These are phyloP conservation scores for Rosellinia necatrix DNA, from an alignment of 2,329 filamentous ascomycete genomes.

Conservation along the genomic window DNA sequence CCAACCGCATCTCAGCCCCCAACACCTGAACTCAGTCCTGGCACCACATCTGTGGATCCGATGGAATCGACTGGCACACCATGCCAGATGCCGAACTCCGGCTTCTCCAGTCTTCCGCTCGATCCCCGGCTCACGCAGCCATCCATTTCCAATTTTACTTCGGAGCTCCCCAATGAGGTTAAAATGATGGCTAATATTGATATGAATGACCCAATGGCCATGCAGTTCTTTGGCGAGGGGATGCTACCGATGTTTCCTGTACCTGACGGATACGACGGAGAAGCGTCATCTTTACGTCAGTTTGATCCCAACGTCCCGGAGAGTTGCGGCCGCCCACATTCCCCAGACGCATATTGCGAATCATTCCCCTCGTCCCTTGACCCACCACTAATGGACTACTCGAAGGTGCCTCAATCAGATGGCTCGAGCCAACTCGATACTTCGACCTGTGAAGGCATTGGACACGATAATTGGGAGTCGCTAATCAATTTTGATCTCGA, in stretches of 20 bases:
- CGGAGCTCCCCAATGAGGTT: slow-evolving; percentile 48
- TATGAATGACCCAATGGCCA: slow-evolving; percentile 39
- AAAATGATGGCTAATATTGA: slow-evolving; percentile 47
- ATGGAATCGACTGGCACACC: slow-evolving; percentile 32
- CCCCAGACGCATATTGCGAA: slow-evolving; percentile 12
- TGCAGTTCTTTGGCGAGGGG: slow-evolving; percentile 35
- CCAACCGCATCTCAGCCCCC: slow-evolving; percentile 26
- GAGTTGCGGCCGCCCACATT: neutral
- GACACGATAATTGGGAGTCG: slow-evolving; percentile 34
- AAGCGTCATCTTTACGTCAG: slow-evolving; percentile 4
- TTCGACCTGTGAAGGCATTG: slow-evolving; percentile 26
- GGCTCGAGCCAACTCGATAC: slow-evolving; percentile 31
- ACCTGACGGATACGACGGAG: slow-evolving; percentile 27
- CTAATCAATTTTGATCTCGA: neutral
- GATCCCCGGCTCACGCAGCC: slow-evolving; percentile 36
- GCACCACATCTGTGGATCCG: slow-evolving; percentile 27
- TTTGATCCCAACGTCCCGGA: neutral
- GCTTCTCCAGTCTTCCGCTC: slow-evolving; percentile 33
- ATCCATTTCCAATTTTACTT: slow-evolving; percentile 46
- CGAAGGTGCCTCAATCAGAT: slow-evolving; percentile 19
- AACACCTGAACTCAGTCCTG: slow-evolving; percentile 38
- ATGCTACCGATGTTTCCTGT: slow-evolving; percentile 29
- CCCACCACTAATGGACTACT: slow-evolving; percentile 12
- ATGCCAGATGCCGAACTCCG: slow-evolving; percentile 36
- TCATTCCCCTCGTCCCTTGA: slow-evolving; percentile 29